phyloP scores from a whole-genome alignment of 2,329 filamentous ascomycete species.

The Penicillium griseofulvum region DNA sequence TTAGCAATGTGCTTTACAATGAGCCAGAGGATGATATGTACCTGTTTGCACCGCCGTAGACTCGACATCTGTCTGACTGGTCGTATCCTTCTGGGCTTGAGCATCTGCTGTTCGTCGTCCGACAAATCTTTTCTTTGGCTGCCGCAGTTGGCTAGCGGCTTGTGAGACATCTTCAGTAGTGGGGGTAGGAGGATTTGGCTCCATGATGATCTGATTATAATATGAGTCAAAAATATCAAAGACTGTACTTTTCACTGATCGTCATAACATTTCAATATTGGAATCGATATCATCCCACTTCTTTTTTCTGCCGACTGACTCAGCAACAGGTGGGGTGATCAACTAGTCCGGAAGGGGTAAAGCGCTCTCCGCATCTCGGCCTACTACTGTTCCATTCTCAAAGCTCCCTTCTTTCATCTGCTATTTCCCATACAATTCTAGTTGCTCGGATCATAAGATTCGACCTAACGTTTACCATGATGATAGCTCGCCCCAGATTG shows the following conservation, averaged over 20 bases:
- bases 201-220: neutral
- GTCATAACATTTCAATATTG: neutral
- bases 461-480: conserved; percentile 3
- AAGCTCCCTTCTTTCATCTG: neutral
- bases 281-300: conserved; percentile 15
- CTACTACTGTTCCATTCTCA: conserved; percentile 7
- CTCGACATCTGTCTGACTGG: conserved; percentile 60
- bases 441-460: neutral
- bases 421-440: neutral
- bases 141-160: conserved; percentile 45
- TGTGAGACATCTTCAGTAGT: neutral
- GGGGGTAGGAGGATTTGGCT: neutral
- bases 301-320: conserved; percentile 15
- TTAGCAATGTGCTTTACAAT: conserved; percentile 1
- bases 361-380: conserved; percentile 32
- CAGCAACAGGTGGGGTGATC: conserved; percentile 13
- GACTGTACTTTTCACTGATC: neutral
- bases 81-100: conserved; percentile 56
- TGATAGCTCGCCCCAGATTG: conserved; percentile 27
- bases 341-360: conserved; percentile 17
- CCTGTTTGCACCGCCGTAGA: conserved; percentile 53
- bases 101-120: conserved; percentile 69
- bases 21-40: conserved; percentile 17
- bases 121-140: conserved; percentile 90
- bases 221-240: neutral